These are phyloP conservation scores for Dactylella cylindrospora DNA, from an alignment of 2,329 filamentous ascomycete genomes.

Conservation along the genomic window DNA sequence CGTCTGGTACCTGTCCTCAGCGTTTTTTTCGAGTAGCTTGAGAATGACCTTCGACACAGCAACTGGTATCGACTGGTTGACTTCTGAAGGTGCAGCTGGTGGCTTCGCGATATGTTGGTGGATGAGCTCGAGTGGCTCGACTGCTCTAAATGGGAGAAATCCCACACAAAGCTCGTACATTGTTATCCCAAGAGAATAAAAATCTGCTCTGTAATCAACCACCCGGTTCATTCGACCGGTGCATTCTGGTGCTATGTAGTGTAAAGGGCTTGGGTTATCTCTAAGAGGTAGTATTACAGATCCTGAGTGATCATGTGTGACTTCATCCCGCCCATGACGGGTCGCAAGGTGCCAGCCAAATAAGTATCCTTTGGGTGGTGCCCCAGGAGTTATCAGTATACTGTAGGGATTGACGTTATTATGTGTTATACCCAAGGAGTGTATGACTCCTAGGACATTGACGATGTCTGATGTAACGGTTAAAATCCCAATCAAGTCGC, in stretches of 20 bases:
- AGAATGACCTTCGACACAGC: slow-evolving; percentile 48
- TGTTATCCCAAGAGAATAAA: slow-evolving; percentile 48
- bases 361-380: slow-evolving; percentile 45
- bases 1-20: slow-evolving; percentile 49
- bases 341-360: slow-evolving; percentile 49
- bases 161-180: slow-evolving; percentile 49
- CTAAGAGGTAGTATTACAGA: slow-evolving; percentile 46
- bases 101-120: slow-evolving; percentile 49
- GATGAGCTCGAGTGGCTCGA: slow-evolving; percentile 48
- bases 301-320: slow-evolving; percentile 43
- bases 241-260: slow-evolving; percentile 49
- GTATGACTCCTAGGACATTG: slow-evolving; percentile 47
- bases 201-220: slow-evolving; percentile 49
- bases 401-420: slow-evolving; percentile 49
- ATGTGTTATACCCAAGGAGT: slow-evolving; percentile 48
- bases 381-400: slow-evolving; percentile 45
- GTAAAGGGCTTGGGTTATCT: slow-evolving; percentile 48
- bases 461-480: slow-evolving; percentile 48
- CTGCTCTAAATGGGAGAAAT: slow-evolving; percentile 48
- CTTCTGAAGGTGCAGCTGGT: slow-evolving; percentile 47
- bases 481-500: slow-evolving; percentile 48
- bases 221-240: slow-evolving; percentile 49
- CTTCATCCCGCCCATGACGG: slow-evolving; percentile 48
- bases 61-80: slow-evolving; percentile 48
- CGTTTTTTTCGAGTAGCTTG: slow-evolving; percentile 48